These are phyloP conservation scores for Orbilia blumenaviensis DNA, from an alignment of 2,329 filamentous ascomycete species.

Conservation along the genomic window DNA sequence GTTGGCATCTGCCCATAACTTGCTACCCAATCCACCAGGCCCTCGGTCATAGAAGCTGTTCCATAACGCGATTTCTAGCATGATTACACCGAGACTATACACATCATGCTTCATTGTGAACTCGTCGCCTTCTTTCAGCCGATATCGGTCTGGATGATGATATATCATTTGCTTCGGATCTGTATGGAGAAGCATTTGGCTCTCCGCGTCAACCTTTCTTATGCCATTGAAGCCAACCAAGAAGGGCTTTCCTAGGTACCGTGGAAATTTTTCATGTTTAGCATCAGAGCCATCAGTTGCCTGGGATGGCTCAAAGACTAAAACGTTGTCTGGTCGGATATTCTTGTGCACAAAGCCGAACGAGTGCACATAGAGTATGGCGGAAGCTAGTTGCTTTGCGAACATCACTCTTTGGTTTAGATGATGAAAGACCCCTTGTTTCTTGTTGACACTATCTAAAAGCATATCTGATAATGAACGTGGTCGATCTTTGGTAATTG, in stretches of 20 bases:
- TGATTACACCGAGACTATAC: conserved; percentile 67
- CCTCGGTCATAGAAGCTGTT: background rate
- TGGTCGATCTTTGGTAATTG: background rate
- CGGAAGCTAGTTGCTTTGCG: conserved; percentile 59
- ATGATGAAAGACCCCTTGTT: conserved; percentile 45
- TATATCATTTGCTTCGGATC: conserved; percentile 64
- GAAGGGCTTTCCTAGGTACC: conserved; percentile 58
- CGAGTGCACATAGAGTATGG: conserved; percentile 61
- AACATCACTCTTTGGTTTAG: conserved; percentile 58
- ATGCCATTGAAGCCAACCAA: conserved; percentile 64
- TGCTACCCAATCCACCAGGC: background rate
- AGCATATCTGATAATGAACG: background rate
- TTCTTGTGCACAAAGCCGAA: conserved; percentile 64
- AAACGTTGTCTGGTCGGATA: conserved; percentile 63
- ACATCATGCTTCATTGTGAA: conserved; percentile 68
- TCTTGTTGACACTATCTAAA: background rate
- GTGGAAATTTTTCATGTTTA: background rate
- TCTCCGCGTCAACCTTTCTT: conserved; percentile 59
- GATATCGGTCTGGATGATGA: conserved; percentile 65
- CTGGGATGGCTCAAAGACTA: conserved; percentile 56
- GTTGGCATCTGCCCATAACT: conserved; percentile 5
- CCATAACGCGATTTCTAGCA: conserved; percentile 67
- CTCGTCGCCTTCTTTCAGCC: conserved; percentile 59
- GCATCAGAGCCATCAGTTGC: background rate
- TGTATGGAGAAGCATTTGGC: conserved; percentile 60